Evolutionary conservation across 148 eudicot genomes (phyloP), one percentile per base, ranked within the genome.

Genomic region (Persicaria maculosa): DNA sequence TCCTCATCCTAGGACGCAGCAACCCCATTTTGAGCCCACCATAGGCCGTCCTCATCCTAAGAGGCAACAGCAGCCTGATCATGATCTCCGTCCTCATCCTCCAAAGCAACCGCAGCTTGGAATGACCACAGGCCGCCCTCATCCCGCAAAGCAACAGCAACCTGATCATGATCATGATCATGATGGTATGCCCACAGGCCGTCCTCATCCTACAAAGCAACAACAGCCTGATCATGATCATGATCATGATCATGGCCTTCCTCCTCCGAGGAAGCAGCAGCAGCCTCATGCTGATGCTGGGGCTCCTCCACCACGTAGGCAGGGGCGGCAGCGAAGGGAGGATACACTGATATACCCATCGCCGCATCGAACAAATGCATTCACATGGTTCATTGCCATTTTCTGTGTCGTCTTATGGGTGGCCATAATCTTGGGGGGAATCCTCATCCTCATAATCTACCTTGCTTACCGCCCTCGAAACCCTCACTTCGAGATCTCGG

Each of bases 361-460:
- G 15, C 80, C 82, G 2, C 70, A 52, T 6, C 80, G 76, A 50
- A 92, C 97, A 65, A 79, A 43, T 73, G 82, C 91, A 4, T 4
- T 87, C 9, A 75, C 86, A 14, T 92, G 93, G 96, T 85, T 88
- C 8, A 76, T 84, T 11, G 96, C 88, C 0, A 87, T 84, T 5
- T 77, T 87, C 74, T 92, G 97, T 59, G 79, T 79, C 57, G 81
- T 92, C 50, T 84, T 90, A 72, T 92, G 93, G 97, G 75, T 90
- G 7, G 82, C 88, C 48, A 65, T 92, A 9, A 82, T 92, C 20
- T 80, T 92, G 0, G 93, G 87, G 44, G 93, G 93, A 55, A 79
- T 92, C 8, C 81, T 86, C 11, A 81, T 92, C 76, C 91, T 92
- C 75, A 74, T 87, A 46, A 81, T 92, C 55, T 90, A 92, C 86